phyloP scores from a whole-genome alignment of 768 basidiomycete species.

The Tricholoma flavovirens region DNA sequence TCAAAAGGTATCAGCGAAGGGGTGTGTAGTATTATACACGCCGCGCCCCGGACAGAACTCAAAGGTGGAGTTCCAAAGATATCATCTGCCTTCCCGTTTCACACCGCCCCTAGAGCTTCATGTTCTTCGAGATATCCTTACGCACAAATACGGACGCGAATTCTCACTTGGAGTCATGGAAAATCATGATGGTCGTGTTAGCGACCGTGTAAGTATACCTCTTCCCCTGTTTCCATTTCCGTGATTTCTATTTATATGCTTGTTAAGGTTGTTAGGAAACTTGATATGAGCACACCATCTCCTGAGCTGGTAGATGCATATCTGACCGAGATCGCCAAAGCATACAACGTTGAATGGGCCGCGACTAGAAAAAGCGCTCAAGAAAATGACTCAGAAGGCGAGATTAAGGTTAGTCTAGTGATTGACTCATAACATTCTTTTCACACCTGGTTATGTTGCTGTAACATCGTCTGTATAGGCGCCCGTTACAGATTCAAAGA shows the following conservation, averaged over 20 bases:
- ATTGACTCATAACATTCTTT: not conserved
- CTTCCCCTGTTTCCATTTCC: not conserved
- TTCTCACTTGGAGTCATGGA: conserved; percentile 84
- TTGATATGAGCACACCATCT: conserved; percentile 64
- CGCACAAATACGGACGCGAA: conserved; percentile 94
- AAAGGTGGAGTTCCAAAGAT: conserved; percentile 49
- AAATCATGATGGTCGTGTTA: conserved; percentile 76
- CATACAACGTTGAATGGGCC: conserved; percentile 71
- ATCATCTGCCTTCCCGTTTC: not conserved
- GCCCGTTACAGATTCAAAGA: conserved; percentile 12
- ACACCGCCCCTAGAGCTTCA: conserved; percentile 64
- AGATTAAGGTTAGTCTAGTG: conserved; percentile 31
- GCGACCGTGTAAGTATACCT: conserved; percentile 59
- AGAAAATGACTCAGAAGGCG: conserved; percentile 25
- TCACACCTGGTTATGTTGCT: conserved; percentile 1
- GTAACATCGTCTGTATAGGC: conserved; percentile 10
- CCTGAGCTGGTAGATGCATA: conserved; percentile 80
- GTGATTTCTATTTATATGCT: conserved; percentile 4
- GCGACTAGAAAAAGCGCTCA: conserved; percentile 26
- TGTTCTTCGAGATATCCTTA: conserved; percentile 84
- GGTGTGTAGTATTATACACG: conserved; percentile 82
- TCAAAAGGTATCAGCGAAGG: conserved; percentile 57
- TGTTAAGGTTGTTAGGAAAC: conserved; percentile 68
- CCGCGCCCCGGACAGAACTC: conserved; percentile 86
- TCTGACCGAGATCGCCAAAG: conserved; percentile 82